Conservation (phyloP, 495 filamentous ascomycete species). For the Penicillium dipodomyicola region DNA sequence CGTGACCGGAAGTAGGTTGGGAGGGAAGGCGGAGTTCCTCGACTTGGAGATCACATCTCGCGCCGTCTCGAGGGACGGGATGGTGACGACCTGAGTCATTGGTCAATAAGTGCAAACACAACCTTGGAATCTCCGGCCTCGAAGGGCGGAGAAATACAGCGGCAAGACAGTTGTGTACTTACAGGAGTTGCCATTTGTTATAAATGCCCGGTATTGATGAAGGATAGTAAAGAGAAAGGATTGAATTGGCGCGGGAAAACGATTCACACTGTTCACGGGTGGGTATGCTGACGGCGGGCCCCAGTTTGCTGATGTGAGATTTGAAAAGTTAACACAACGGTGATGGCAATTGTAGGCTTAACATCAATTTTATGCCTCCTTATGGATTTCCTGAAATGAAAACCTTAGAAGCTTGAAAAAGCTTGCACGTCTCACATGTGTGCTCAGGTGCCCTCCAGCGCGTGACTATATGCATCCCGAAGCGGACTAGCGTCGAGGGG, state of each 20-base stretch:
- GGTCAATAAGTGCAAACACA: constrained; percentile 9
- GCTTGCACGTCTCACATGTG: neutral
- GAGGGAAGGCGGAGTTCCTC: constrained; percentile 51
- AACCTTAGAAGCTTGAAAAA: neutral
- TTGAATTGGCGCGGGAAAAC: constrained; percentile 32
- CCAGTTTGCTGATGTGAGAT: neutral
- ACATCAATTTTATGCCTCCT: neutral
- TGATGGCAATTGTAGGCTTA: neutral
- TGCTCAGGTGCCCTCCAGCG: neutral
- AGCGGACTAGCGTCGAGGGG: constrained; percentile 1
- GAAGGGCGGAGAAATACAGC: neutral
- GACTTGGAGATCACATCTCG: constrained; percentile 52
- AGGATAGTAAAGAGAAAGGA: constrained; percentile 10
- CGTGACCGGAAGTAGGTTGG: constrained; percentile 84
- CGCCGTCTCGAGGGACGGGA: constrained; percentile 45
- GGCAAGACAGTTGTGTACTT: constrained; percentile 13
- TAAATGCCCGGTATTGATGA: constrained; percentile 4
- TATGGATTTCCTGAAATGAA: neutral
- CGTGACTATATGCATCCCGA: neutral
- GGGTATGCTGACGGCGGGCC: constrained; percentile 9
- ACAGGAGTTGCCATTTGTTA: constrained; percentile 39
- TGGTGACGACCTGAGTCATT: constrained; percentile 38
- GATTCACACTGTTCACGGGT: constrained; percentile 21
- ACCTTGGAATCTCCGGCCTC: neutral
- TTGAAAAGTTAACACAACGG: neutral